Evolutionary conservation across 208 protist species (phyloP), one percentile per base, ranked within the genome.

Genomic region (Wallacemonas rigidus): DNA sequence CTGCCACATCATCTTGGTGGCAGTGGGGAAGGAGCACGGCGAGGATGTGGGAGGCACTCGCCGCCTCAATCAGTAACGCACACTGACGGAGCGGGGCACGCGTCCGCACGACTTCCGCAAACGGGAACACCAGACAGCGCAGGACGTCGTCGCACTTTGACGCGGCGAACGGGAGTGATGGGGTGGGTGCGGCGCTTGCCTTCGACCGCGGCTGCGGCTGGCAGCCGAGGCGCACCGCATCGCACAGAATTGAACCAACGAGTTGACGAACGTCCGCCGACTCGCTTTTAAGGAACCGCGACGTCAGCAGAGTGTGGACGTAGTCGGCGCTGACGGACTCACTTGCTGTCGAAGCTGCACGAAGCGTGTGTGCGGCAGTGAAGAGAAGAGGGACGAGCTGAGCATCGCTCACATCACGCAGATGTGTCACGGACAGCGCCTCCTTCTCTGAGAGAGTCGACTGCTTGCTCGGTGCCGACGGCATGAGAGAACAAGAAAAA

Each of bases 191-290:
- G 8, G 63, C 36, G 15, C 39, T 2, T 12, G 43, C 40, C 47
- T 50, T 69, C 14, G 35, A 41, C 68, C 39, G 57, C 45, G 47
- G 0, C 67, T 50, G 41, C 40, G 14, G 60, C 41, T 7, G 60
- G 4, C 41, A 39, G 57, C 38, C 36, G 0, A 91, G 79, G 2
- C 89, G 84, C 11, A 91, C 69, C 26, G 81, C 57, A 43, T 94
- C 89, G 55, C 82, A 88, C 1, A 94, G 54, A 11, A 92, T 53
- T n/a, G 86, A 94, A 2, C 74, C 82, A 1, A 87, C 87, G 17
- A 92, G 71, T 69, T 92, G 85, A 36, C 74, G 75, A 14, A 92
- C 89, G 35, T 83, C 82, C 2, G 77, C 69, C 50, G 83, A 70
- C 44, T 69, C 71, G 48, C 81, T 90, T 3, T 51, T 70, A 8